Evolutionary conservation across 2,329 filamentous ascomycete genomes (phyloP), one percentile per base, ranked within the genome.

Genomic region (Aspergillus fumigatiaffinis): DNA sequence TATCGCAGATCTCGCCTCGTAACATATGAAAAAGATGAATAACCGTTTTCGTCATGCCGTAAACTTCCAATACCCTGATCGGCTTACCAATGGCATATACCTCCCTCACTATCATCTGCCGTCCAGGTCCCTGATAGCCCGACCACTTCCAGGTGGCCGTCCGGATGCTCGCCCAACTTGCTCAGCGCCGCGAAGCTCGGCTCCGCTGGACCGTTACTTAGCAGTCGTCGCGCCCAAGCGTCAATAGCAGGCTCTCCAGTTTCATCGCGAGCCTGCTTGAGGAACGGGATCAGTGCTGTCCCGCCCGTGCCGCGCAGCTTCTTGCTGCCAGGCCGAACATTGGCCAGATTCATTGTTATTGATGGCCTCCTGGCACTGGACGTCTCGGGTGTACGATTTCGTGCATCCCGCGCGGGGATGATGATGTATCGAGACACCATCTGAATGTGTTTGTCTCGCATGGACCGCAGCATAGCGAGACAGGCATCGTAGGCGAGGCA

Each of bases 391-490:
- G 86, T 79, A 1, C 84, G 85, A 53, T 41, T 47, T 32, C 88
- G 82, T 6, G 87, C 84, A 73, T 93, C 89, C 25, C 89, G 86
- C 1, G 90, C 92, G 48, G 93, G 92, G 63, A 94, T 80, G 67
- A 99, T 89, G 73, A 99, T 96, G 78, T 97, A 99, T 44, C 94
- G 89, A 4, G 91, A 92, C 20, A 99, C 94, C 66, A 99, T 93
- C 72, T 91, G 90, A 67, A 99, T 96, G 73, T 99, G 94, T 73
- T 92, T 96, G 75, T 97, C 92, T 58, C 92, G 87, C 69, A 97
- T 87, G 21, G 83, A 80, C 10, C 86, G 85, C 47, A 97, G 80
- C 75, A 92, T 90, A 23, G 86, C 87, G 7, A 99, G 81, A 70
- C 92, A 96, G 6, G 92, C 91, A 68, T 99, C 94, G 73, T 93